phyloP scores from a whole-genome alignment of 2,329 filamentous ascomycete species.

The Endothia cerciana region DNA sequence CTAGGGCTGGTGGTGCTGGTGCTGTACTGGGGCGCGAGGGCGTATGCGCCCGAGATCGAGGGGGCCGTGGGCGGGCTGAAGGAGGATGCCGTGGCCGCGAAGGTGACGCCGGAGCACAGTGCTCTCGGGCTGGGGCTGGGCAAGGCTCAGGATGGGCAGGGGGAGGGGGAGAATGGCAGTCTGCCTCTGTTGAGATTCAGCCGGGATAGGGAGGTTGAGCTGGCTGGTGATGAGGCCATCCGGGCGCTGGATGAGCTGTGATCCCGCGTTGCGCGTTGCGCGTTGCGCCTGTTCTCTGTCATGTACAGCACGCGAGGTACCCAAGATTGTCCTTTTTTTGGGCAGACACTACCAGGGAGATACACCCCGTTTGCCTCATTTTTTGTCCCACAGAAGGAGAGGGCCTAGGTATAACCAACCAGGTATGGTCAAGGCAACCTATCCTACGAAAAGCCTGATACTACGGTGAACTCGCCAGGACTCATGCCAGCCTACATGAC shows the following conservation, averaged over 20 bases:
- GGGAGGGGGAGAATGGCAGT: conserved; percentile 34
- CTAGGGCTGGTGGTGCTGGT: conserved; percentile 53
- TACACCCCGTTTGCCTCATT: neutral
- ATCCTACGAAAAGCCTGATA: no score
- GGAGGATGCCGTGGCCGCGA: conserved; percentile 23
- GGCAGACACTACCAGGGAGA: neutral
- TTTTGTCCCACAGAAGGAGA: no score
- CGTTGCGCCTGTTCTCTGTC: neutral
- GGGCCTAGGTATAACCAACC: no score
- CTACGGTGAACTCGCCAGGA: no score
- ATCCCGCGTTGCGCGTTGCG: conserved; percentile 13
- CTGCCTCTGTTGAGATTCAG: conserved; percentile 34
- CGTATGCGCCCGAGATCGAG: conserved; percentile 19
- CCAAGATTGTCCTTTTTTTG: neutral
- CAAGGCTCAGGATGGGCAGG: neutral
- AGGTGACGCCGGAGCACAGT: conserved; percentile 18
- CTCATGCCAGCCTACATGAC: no score
- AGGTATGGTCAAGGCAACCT: no score
- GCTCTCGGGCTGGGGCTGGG: conserved; percentile 1
- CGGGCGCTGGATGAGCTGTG: conserved; percentile 41
- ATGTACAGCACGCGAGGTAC: conserved; percentile 13
- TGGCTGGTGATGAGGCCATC: conserved; percentile 34
- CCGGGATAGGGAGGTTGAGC: conserved; percentile 29
- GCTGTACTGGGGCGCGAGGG: conserved; percentile 40
- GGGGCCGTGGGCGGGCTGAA: conserved; percentile 24